Evolutionary conservation across 345 rosid species (phyloP).

Genomic region (Physaria fendleri): DNA sequence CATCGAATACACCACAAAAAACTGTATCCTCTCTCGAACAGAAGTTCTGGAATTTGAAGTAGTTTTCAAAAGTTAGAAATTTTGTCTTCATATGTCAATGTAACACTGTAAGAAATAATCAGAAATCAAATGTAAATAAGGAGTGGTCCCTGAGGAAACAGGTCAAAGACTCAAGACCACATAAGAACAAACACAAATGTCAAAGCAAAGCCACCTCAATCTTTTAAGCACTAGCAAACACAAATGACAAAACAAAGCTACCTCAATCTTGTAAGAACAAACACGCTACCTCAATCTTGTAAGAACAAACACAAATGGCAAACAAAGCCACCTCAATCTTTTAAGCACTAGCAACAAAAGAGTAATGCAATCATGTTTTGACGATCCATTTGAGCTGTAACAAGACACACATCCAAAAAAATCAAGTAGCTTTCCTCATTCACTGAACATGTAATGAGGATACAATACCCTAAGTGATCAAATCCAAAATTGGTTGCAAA

Average conservation of each 20-base stretch:
- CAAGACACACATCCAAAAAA: conserved; percentile 3
- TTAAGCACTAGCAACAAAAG: conserved; percentile 22
- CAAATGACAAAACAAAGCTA: no score
- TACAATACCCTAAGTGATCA: no score
- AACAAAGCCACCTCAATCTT: no score
- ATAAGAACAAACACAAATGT: conserved; percentile 27
- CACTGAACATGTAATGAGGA: no score
- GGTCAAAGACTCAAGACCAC: conserved; percentile 25
- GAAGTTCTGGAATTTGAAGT: conserved; percentile 46
- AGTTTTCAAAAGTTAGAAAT: background rate
- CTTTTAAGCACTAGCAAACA: no score
- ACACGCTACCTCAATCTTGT: no score
- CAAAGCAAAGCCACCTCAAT: conserved; percentile 13
- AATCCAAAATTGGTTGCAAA: background rate
- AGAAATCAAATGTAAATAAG: background rate
- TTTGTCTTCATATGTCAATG: conserved; percentile 1
- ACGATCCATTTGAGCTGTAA: conserved; percentile 1
- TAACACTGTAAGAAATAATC: background rate
- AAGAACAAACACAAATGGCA: no score
- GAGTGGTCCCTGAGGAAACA: conserved; percentile 22
- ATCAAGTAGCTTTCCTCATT: conserved; percentile 1
- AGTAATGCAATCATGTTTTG: conserved; percentile 15
- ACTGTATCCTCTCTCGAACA: conserved; percentile 65
- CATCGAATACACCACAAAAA: conserved; percentile 93
- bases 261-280: no score